Base-by-base conservation (phyloP, 192 early-diverging fungal genomes). In the Podochytrium sp. region DNA sequence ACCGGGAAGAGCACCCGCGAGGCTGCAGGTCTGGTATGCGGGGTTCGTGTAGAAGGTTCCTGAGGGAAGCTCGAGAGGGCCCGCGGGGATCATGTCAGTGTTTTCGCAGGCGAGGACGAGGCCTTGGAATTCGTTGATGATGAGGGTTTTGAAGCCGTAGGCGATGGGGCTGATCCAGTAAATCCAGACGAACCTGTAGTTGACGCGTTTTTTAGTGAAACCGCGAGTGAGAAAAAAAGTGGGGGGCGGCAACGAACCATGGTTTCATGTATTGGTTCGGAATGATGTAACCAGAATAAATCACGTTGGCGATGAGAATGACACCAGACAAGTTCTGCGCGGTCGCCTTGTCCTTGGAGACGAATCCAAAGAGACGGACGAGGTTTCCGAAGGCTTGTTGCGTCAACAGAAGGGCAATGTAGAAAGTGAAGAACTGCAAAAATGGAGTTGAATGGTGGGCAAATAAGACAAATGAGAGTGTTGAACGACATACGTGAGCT, bases 111-210 rank as follows among this genome's bases (percentile, higher is more conserved):
- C 2, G 57, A 64, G 50, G 30, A 16, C 10, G 27, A 86, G 71
- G 2, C 88, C 91, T 1, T 62, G 57, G 77, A 91, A 84, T 71
- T 91, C 89, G 72, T 90, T 90, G 18, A 83, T 80, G 29, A 91
- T 75, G 1, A 91, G 70, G 1, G 88, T 79, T 49, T 87, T 84
- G 65, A 88, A 83, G 2, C 75, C 85, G 52, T 90, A 90, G 0
- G 83, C 71, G n/a, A 90, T 67, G 14, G 90, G 89, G 65, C 89
- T 89, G 53, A 92, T 83, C 84, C 84, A 91, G 53, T 76, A 87
- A 38, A 90, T 79, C 71, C 41, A 40, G 12, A 30, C 10, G n/a
- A 47, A 47, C 10, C 43, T 47, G n/a, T 20, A 47, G n/a, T 47
- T 20, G n/a, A 27, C 23, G 35, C 6, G 7, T 29, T 67, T 10